A percentile compares a stretch with the other conserved stretches of the same genome.
Conservation (phyloP, 129 eudicot genomes). For the Pseudognaphalium luteoalbum region DNA sequence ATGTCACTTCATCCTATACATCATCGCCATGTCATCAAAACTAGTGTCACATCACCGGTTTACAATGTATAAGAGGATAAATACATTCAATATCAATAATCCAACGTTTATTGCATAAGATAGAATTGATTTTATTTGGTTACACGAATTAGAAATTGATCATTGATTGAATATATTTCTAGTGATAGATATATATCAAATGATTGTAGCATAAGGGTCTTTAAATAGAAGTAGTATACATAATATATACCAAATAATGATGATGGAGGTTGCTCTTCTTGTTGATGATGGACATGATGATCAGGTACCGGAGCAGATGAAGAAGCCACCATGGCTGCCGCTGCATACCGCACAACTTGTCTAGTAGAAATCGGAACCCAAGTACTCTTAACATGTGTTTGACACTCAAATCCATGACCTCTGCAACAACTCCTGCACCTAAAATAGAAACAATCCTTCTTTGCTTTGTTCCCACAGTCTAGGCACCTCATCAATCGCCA, state of each 20-base stretch:
- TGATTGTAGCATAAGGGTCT: not conserved
- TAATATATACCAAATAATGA: slow-evolving; percentile 22
- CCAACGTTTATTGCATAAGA: not conserved
- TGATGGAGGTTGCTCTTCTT: slow-evolving; percentile 27
- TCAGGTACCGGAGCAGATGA: not conserved
- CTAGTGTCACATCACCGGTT: not conserved
- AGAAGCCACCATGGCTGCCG: slow-evolving; percentile 29
- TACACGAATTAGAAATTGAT: not conserved
- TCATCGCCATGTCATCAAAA: not conserved
- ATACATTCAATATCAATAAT: no score
- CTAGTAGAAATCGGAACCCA: slow-evolving; percentile 73
- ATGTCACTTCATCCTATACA: not conserved
- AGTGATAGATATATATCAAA: not conserved
- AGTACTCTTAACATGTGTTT: slow-evolving; percentile 85
- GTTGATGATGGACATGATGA: slow-evolving; percentile 24
- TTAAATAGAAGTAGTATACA: not conserved
- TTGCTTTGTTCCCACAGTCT: slow-evolving; percentile 92
- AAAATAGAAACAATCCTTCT: slow-evolving; percentile 61
- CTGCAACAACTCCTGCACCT: slow-evolving; percentile 85
- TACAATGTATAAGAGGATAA: not conserved
- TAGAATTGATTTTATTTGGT: no score
- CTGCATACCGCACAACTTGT: slow-evolving; percentile 27
- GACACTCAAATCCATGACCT: slow-evolving; percentile 68
- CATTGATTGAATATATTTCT: not conserved
- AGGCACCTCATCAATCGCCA: slow-evolving; percentile 50